phyloP scores from a whole-genome alignment of 352 stramenopile genomes.

The Pythium plurisporium region DNA sequence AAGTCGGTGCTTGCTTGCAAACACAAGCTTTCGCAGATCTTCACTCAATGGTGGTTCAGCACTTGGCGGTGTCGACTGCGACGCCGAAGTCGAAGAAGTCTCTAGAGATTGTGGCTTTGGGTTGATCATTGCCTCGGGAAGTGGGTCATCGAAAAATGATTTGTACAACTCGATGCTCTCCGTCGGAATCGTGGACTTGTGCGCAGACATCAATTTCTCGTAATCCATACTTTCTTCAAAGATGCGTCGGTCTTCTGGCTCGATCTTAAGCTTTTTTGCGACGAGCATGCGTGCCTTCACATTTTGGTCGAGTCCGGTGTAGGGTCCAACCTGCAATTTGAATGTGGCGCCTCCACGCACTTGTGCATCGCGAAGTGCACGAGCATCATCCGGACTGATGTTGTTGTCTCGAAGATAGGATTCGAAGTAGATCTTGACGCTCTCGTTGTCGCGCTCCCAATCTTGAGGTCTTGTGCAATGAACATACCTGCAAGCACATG shows the following conservation, averaged over 20 bases:
- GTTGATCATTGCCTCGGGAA: conserved; percentile 58
- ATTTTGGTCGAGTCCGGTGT: conserved; percentile 74
- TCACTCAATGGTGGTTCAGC: not conserved
- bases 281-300: conserved; percentile 78
- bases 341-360: conserved; percentile 69
- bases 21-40: conserved; percentile 13
- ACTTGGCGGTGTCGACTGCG: not conserved
- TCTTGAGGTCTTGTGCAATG: conserved; percentile 56
- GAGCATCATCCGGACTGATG: conserved; percentile 64
- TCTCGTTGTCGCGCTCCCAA: conserved; percentile 81
- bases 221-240: conserved; percentile 70
- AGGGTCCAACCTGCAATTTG: conserved; percentile 70
- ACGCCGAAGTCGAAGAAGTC: not conserved
- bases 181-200: conserved; percentile 42
- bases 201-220: conserved; percentile 55
- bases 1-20: conserved; percentile 3
- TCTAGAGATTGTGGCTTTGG: not conserved
- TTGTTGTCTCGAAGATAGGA: conserved; percentile 74
- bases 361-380: conserved; percentile 59
- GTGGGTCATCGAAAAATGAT: conserved; percentile 71
- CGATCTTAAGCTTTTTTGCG: conserved; percentile 72
- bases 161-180: conserved; percentile 79
- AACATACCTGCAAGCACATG: conserved; percentile 39
- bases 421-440: conserved; percentile 76
- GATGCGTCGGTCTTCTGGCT: conserved; percentile 54